These are phyloP conservation scores for Diplocarpon rosae DNA, from an alignment of 2,329 filamentous ascomycete genomes.

Conservation along the genomic window DNA sequence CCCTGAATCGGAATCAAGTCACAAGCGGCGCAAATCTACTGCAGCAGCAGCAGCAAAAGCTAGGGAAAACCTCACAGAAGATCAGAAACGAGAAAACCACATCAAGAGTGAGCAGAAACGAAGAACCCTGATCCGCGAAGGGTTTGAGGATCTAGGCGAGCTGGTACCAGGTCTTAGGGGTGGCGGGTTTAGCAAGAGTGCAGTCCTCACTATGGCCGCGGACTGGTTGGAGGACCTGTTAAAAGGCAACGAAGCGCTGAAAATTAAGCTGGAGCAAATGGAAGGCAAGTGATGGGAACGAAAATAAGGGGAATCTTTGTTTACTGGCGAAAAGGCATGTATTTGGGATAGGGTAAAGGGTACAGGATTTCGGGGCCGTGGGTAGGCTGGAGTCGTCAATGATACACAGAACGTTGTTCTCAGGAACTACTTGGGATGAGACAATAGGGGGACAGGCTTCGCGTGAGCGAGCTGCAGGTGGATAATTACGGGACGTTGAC, in stretches of 20 bases:
- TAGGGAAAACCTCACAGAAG: conserved; percentile 58
- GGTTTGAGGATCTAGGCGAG: conserved; percentile 68
- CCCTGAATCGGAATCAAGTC: conserved; percentile 13
- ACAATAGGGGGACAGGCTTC: too few species aligned
- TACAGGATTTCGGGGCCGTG: not conserved
- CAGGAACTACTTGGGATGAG: too few species aligned
- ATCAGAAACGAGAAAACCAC: conserved; percentile 77
- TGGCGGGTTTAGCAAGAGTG: conserved; percentile 74
- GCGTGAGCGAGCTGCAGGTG: too few species aligned
- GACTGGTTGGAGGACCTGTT: conserved; percentile 69
- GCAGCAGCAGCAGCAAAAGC: conserved; percentile 32
- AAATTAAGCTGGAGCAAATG: conserved; percentile 39
- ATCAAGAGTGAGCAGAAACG: conserved; percentile 83
- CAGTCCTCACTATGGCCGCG: conserved; percentile 62
- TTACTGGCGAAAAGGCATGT: conserved; percentile 2
- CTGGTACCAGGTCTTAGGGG: conserved; percentile 65
- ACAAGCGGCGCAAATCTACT: conserved; percentile 41
- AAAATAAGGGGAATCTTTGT: not conserved
- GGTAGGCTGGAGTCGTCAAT: conserved; percentile 3
- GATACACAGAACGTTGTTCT: conserved; percentile 8
- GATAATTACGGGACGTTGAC: too few species aligned
- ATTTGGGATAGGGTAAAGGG: conserved; percentile 1
- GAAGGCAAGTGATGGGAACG: conserved; percentile 20
- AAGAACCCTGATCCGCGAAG: conserved; percentile 66
- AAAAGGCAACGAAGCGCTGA: conserved; percentile 53